A percentile compares a stretch with the other conserved stretches of the same genome.
phyloP scores from a whole-genome alignment of 495 filamentous ascomycete species.

The Penicillium samsonianum region DNA sequence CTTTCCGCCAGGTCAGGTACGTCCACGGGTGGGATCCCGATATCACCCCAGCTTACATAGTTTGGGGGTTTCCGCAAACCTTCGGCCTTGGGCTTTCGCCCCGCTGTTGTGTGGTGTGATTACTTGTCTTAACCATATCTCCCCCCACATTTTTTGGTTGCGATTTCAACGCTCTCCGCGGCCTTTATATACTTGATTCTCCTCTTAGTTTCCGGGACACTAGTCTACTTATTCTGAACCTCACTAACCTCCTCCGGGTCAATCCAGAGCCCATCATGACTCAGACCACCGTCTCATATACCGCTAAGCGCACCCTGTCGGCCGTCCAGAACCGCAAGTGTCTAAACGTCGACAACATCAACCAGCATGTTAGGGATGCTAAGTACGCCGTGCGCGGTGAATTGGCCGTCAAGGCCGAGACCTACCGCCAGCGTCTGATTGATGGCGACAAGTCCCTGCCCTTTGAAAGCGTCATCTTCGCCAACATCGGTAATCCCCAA shows the following conservation, averaged over 20 bases:
- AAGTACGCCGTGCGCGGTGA: constrained; percentile 98
- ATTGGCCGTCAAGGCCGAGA: constrained; percentile 85
- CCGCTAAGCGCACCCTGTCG: constrained; percentile 56
- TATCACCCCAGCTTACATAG: constrained; percentile 27
- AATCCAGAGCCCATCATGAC: constrained; percentile 33
- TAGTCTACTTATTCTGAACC: constrained; percentile 1
- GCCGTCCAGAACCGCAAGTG: constrained; percentile 52
- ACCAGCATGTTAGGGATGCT: constrained; percentile 77
- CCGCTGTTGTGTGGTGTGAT: not conserved
- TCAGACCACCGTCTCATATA: constrained; percentile 34
- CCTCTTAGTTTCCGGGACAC: not conserved
- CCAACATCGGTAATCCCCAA: constrained; percentile 98
- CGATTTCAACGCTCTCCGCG: not conserved
- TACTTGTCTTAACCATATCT: not conserved
- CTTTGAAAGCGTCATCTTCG: constrained; percentile 87
- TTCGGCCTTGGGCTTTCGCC: not conserved
- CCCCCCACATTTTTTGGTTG: not conserved
- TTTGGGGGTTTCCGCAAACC: constrained; percentile 4
- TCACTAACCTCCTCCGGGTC: constrained; percentile 27
- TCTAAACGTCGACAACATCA: constrained; percentile 86
- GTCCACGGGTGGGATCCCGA: constrained; percentile 20
- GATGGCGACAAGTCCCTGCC: constrained; percentile 67
- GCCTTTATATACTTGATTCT: constrained; percentile 1
- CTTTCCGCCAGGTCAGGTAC: constrained; percentile 36
- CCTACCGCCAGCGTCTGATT: constrained; percentile 72